Evolutionary conservation across 306 rosid genomes (phyloP).

Genomic region (Arachis hypogaea): DNA sequence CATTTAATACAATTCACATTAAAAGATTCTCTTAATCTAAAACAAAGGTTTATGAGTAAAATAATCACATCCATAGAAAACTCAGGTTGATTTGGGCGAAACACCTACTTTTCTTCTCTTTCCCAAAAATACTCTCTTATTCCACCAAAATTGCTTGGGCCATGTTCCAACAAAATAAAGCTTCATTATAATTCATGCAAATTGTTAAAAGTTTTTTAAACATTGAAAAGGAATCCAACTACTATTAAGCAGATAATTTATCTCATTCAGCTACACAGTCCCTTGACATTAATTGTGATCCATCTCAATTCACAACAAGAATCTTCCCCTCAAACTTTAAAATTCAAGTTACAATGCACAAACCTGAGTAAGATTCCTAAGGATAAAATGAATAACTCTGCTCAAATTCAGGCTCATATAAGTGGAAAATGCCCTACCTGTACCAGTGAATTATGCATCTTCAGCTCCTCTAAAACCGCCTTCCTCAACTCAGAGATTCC

Average conservation of each 20-base stretch:
- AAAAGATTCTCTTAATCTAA: constrained; percentile 23
- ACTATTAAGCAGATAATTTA: constrained; percentile 26
- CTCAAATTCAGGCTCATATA: constrained; percentile 8
- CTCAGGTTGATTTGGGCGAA: constrained; percentile 13
- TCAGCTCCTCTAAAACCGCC: constrained; percentile 47
- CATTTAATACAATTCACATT: constrained; percentile 12
- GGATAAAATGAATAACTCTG: neutral
- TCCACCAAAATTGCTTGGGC: constrained; percentile 17
- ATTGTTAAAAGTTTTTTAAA: neutral
- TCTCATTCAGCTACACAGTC: constrained; percentile 23
- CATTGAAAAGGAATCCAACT: constrained; percentile 30
- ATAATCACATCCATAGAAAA: neutral
- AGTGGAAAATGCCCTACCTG: constrained; percentile 49
- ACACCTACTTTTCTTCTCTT: constrained; percentile 3
- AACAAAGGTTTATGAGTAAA: constrained; percentile 2
- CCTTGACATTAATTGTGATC: neutral
- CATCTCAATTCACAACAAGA: neutral
- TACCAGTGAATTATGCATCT: constrained; percentile 73
- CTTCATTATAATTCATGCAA: constrained; percentile 23
- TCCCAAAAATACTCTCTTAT: constrained; percentile 29
- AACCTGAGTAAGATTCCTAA: neutral
- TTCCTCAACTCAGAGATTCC: constrained; percentile 55
- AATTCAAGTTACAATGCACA: constrained; percentile 5
- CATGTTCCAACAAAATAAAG: constrained; percentile 29
- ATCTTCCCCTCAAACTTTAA: constrained; percentile 11